Conservation (phyloP, 1,139 yeast genomes). For the Suhomyces yuchorum region DNA sequence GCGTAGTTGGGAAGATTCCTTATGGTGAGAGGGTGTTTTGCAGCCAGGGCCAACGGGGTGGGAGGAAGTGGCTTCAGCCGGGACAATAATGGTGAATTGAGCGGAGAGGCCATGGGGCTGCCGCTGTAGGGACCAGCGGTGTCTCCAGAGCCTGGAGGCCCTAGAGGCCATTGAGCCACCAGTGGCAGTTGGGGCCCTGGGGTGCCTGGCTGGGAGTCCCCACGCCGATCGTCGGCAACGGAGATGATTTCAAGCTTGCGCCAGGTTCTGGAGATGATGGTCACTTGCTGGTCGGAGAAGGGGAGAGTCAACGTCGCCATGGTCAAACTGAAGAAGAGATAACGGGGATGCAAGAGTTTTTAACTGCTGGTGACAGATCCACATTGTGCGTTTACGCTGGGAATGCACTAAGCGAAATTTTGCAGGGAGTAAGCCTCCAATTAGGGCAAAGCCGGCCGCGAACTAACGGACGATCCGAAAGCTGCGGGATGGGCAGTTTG, state of each 20-base stretch:
- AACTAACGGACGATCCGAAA: not conserved
- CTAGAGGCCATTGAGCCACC: not conserved
- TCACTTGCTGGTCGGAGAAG: not conserved
- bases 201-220: not conserved
- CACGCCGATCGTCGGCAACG: not conserved
- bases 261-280: not conserved
- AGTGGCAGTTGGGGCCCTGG: not conserved
- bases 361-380: not conserved
- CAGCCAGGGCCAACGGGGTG: not conserved
- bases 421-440: not conserved
- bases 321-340: not conserved
- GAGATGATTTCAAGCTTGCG: not conserved
- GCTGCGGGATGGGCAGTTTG: not conserved
- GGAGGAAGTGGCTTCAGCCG: not conserved
- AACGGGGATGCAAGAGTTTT: not conserved
- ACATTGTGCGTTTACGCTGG: not conserved
- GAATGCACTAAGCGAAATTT: constrained; percentile 1
- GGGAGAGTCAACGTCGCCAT: not conserved
- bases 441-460: not conserved
- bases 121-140: not conserved
- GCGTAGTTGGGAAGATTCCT: not conserved
- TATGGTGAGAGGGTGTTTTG: not conserved
- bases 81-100: not conserved
- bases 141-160: not conserved
- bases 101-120: not conserved